Conservation (phyloP, 306 rosid species). For the Prunus fruticosa region DNA sequence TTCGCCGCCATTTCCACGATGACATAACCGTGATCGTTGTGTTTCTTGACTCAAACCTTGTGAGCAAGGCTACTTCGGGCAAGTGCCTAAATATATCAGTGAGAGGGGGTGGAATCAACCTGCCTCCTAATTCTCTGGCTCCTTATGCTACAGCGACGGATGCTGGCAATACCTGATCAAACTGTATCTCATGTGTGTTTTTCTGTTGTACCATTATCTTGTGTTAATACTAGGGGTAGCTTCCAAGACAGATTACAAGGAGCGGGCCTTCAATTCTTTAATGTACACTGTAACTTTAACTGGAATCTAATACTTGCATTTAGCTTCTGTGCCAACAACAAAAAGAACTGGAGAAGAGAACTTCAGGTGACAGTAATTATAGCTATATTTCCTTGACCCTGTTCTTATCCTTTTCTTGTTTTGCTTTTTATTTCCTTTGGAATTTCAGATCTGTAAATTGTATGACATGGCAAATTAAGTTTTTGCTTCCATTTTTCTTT, state of each 20-base stretch:
- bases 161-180: slow-evolving; percentile 50
- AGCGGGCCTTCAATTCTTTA: slow-evolving; percentile 69
- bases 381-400: slow-evolving; percentile 42
- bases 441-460: slow-evolving; percentile 26
- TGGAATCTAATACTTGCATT: slow-evolving; percentile 59
- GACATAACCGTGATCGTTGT: slow-evolving; percentile 93
- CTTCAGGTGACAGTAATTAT: slow-evolving; percentile 42
- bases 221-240: slow-evolving; percentile 87
- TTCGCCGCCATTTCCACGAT: slow-evolving; percentile 97
- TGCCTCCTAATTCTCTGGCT: slow-evolving; percentile 71
- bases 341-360: slow-evolving; percentile 38
- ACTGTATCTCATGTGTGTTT: slow-evolving; percentile 32
- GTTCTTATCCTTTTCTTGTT: slow-evolving; percentile 20
- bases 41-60: slow-evolving; percentile 70
- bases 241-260: slow-evolving; percentile 43
- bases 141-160: slow-evolving; percentile 60
- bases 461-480: slow-evolving; percentile 30
- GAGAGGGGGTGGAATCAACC: slow-evolving; percentile 82
- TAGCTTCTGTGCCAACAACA: slow-evolving; percentile 48
- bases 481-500: slow-evolving; percentile 10
- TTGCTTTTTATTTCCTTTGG: slow-evolving; percentile 4
- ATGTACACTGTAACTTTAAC: slow-evolving; percentile 67
- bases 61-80: slow-evolving; percentile 72
- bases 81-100: slow-evolving; percentile 61
- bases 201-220: slow-evolving; percentile 53